phyloP scores from a whole-genome alignment of 1,284 basidiomycete species.

The Erythrobasidium hasegawianum region DNA sequence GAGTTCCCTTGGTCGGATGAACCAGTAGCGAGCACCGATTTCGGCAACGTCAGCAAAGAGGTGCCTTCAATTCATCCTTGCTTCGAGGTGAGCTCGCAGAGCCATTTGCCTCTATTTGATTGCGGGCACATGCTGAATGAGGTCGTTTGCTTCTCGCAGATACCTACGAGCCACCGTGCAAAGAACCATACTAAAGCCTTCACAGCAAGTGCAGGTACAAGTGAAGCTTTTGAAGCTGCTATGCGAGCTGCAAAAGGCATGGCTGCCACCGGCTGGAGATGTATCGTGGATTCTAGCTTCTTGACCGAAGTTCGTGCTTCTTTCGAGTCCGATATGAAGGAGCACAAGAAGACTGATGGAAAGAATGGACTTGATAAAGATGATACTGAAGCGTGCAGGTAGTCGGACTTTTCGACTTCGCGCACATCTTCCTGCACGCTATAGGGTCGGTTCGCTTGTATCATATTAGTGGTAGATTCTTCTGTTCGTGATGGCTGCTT shows the following conservation, averaged over 20 bases:
- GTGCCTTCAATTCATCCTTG: slow-evolving; percentile 47
- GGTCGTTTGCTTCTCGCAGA: no score
- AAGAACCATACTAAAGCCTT: no score
- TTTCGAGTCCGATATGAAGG: slow-evolving; percentile 13
- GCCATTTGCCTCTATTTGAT: no score
- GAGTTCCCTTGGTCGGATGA: slow-evolving; percentile 33
- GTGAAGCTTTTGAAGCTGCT: slow-evolving; percentile 6
- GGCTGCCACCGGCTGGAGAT: slow-evolving; percentile 8
- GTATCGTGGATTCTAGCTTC: not conserved
- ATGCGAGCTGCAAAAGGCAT: slow-evolving; percentile 8
- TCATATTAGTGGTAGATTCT: no score
- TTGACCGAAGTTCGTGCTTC: slow-evolving; percentile 6
- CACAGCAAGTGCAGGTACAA: not conserved
- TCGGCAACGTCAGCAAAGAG: slow-evolving; percentile 44
- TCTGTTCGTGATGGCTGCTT: no score
- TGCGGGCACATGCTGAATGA: no score
- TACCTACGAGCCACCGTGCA: no score
- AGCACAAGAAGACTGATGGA: slow-evolving; percentile 6
- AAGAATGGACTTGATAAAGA: slow-evolving; percentile 10
- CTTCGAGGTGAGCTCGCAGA: slow-evolving; percentile 38
- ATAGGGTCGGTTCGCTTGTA: no score
- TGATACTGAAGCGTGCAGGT: not conserved
- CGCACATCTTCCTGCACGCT: no score
- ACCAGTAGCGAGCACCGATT: slow-evolving; percentile 45
- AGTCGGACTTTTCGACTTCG: no score